Base-by-base conservation (phyloP, 306 rosid genomes). In the Vigna mungo region DNA sequence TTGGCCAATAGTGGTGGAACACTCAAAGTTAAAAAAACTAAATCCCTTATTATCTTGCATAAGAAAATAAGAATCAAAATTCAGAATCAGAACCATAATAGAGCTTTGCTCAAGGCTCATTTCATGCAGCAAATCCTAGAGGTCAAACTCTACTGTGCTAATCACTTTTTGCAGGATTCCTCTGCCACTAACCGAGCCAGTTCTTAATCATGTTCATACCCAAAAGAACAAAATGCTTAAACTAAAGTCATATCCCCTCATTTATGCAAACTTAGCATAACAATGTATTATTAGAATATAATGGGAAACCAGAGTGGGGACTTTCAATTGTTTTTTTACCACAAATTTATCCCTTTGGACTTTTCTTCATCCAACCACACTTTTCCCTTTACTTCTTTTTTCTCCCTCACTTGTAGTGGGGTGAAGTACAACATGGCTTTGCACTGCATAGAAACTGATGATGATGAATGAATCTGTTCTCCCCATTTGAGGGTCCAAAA, bases 231-330 rank as follows among this genome's bases (percentile, higher is more conserved):
- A 55, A 56, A 69, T 34, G 13, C 63, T 59, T 62, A 64, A 64
- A 39, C 70, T 64, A 70, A 37, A 66, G 53, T 23, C 55, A 51
- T 47, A 48, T 25, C 65, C 27, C 2, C 66, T 56, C 16, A 36
- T 54, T 43, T 48, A 46, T 39, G 66, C 73, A 27, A 44, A 77
- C 76, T 47, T 68, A 5, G 71, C 68, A 56, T 68, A 6, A 56
- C 72, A 52, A 68, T 84, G 76, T 80, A 75, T 75, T 82, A 79
- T 86, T 77, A 72, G 79, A 86, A 76, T 68, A 47, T 72, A 32
- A 81, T 79, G 81, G 77, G 74, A 86, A 82, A 82, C 79, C 68
- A 48, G 0, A 55, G 88, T 87, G 86, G 91, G 90, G 90, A 76
- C 85, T 78, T 59, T 80, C 83, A 79, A 52, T 84, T 74, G 78